phyloP scores from a whole-genome alignment of 1,139 yeast species.

The Kurtzmaniella quercitrusa region DNA sequence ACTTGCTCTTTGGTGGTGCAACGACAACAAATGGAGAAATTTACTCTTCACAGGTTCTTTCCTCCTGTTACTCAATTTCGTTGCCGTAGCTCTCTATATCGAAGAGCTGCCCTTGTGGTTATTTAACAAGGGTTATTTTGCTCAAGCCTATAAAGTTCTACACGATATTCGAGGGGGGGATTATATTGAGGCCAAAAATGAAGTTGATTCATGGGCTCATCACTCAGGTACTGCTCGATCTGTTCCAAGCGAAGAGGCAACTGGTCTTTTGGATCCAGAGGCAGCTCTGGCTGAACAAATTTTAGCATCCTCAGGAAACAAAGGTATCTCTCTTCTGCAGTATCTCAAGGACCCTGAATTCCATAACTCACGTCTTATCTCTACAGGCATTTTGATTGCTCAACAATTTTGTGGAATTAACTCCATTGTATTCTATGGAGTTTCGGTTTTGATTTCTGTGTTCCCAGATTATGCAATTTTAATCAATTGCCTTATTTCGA shows the following conservation, averaged over 20 bases:
- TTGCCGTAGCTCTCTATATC: slow-evolving; percentile 39
- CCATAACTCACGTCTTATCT: slow-evolving; percentile 56
- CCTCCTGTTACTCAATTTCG: slow-evolving; percentile 48
- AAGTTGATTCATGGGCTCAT: slow-evolving; percentile 35
- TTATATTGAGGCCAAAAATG: slow-evolving; percentile 31
- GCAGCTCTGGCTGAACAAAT: slow-evolving; percentile 8
- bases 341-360: slow-evolving; percentile 54
- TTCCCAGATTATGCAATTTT: slow-evolving; percentile 67
- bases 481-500: slow-evolving; percentile 71
- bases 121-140: slow-evolving; percentile 28
- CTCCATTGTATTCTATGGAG: slow-evolving; percentile 89
- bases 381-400: slow-evolving; percentile 72
- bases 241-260: slow-evolving; percentile 5
- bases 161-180: slow-evolving; percentile 42
- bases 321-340: slow-evolving; percentile 24
- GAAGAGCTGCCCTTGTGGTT: slow-evolving; percentile 89
- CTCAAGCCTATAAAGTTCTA: slow-evolving; percentile 32
- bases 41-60: slow-evolving; percentile 58
- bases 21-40: slow-evolving; percentile 65
- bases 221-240: slow-evolving; percentile 7
- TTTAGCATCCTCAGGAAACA: slow-evolving; percentile 1
- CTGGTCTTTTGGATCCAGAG: slow-evolving; percentile 13
- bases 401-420: slow-evolving; percentile 95
- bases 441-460: slow-evolving; percentile 64
- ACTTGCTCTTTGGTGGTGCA: slow-evolving; percentile 66